Conservation (phyloP, 495 filamentous ascomycete species). For the Aspergillus cavernicola region DNA sequence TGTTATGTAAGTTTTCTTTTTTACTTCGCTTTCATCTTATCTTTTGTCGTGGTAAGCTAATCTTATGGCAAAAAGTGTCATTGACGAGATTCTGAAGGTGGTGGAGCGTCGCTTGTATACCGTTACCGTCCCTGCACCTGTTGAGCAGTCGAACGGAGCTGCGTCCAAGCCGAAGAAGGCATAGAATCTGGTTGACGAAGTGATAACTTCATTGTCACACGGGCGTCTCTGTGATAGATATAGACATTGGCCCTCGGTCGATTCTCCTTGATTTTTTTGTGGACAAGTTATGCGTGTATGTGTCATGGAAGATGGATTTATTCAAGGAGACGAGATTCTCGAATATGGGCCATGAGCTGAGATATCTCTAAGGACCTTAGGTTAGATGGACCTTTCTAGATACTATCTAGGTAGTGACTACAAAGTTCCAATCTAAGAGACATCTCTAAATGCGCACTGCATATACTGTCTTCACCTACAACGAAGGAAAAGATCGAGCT, state of each 20-base stretch:
- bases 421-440: no score
- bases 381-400: background rate
- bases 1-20: slow-evolving; percentile 78
- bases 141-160: slow-evolving; percentile 28
- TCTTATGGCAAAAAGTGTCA: slow-evolving; percentile 53
- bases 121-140: slow-evolving; percentile 13
- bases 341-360: background rate
- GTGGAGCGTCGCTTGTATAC: slow-evolving; percentile 64
- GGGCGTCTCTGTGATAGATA: slow-evolving; percentile 23
- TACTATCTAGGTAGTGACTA: no score
- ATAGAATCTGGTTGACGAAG: slow-evolving; percentile 26
- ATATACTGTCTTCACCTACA: no score
- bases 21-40: background rate
- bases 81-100: slow-evolving; percentile 87
- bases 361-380: background rate
- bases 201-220: slow-evolving; percentile 17
- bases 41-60: slow-evolving; percentile 16
- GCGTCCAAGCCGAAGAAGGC: slow-evolving; percentile 40
- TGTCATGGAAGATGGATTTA: slow-evolving; percentile 18
- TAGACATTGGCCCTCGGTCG: slow-evolving; percentile 16
- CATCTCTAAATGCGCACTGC: no score
- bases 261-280: slow-evolving; percentile 10
- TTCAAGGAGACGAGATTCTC: slow-evolving; percentile 1
- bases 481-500: no score
- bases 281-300: slow-evolving; percentile 16